Base-by-base conservation (phyloP, 2,329 filamentous ascomycete species). In the Bipolaris oryzae region DNA sequence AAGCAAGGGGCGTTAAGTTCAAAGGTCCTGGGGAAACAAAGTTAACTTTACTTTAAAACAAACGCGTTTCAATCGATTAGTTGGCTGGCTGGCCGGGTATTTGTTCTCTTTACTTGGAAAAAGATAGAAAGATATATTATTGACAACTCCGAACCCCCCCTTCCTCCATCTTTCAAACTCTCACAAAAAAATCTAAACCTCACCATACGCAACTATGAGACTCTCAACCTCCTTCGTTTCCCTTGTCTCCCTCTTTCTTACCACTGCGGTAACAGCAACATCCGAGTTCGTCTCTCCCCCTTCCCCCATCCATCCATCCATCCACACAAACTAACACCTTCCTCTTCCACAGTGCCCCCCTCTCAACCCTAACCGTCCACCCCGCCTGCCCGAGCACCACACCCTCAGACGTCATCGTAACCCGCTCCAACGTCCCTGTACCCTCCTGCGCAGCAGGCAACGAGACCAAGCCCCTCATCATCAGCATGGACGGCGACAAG, bases 401-500 rank as follows among this genome's bases (percentile, higher is more conserved):
- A 3, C 55, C 60, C 6, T 45, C 63, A 3, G 60, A 68, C 37
- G 62, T 63, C 2, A 56, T 60, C 6, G 65, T 68, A 7, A 68
- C 62, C 3, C 57, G 63, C 34, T 65, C 65, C 10, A 46, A 51
- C 13, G 62, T 60, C 2, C 42, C 50, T 0, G 59, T 62, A 1
- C 64, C 63, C 1, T 51, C 53, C 15, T 69, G 66, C 37, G 61
- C 46, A 9, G 64, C 58, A 0, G 63, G 60, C 4, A 67, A 69
- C 47, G 53, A 38, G 3, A 69, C 66, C 0, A 68, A 66, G 55
- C 60, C 64, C 1, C 43, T 46, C 3, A 60, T 69, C 7, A 34
- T 69, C 43, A 60, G 45, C 23, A 59, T 64, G 53, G 48, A 61
- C 5, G 59, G 61, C 6, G 28, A 20, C n/a, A 28, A 33, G 11